phyloP scores from a whole-genome alignment of 1,284 basidiomycete genomes.

The Schizophyllum commune region DNA sequence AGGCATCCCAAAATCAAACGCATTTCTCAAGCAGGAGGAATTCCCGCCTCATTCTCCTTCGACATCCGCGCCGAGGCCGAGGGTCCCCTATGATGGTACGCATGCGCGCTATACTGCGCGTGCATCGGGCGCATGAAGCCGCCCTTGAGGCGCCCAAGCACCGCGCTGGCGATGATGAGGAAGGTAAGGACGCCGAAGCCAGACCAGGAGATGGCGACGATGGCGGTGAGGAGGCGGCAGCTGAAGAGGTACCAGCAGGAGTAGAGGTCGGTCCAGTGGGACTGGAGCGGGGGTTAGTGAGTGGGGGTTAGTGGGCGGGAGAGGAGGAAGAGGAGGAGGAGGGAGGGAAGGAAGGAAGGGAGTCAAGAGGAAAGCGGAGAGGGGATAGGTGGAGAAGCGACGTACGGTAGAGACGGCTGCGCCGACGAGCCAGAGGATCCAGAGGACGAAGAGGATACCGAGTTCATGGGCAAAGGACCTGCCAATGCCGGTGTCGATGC shows the following conservation, averaged over 20 bases:
- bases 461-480: conserved; percentile 57
- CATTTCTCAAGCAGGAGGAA: too few relatives aligned
- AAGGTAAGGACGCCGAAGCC: conserved; percentile 30
- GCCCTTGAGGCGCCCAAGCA: neutral
- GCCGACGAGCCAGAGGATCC: conserved; percentile 66
- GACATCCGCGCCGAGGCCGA: too few relatives aligned
- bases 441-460: conserved; percentile 51
- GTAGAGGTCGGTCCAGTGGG: conserved; percentile 53
- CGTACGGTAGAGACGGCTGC: conserved; percentile 52
- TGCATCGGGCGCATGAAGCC: neutral
- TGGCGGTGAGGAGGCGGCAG: conserved; percentile 57
- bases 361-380: too few relatives aligned
- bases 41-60: too few relatives aligned
- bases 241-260: conserved; percentile 45
- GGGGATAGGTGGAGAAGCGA: too few relatives aligned
- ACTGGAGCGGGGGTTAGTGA: conserved; percentile 17
- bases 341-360: too few relatives aligned
- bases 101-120: neutral
- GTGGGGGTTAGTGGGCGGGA: neutral
- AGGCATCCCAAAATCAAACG: too few relatives aligned
- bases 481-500: conserved; percentile 40
- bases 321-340: too few relatives aligned
- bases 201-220: conserved; percentile 65
- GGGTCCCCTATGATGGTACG: too few relatives aligned
- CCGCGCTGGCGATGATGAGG: conserved; percentile 23